Base-by-base conservation (phyloP, 805 yeast species). In the Yarrowia sp. region DNA sequence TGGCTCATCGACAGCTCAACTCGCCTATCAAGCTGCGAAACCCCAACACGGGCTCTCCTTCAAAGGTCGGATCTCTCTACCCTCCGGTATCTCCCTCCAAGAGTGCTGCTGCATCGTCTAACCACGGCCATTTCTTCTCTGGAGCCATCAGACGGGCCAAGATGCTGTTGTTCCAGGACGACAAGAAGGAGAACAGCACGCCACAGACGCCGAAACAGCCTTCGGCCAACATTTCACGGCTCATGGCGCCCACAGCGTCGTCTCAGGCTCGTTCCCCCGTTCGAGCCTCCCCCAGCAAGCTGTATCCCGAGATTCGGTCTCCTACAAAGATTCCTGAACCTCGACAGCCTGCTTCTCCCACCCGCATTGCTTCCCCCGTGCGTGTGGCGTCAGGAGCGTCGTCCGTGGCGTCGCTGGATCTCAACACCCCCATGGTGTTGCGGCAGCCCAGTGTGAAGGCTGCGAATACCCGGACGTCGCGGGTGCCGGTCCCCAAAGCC, bases 171-270 rank as follows among this genome's bases (percentile, higher is more conserved):
- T 55, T 55, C n/a, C 61, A 55, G 13, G 61, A 55, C 39, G 61
- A 55, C 36, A 55, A 55, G 61, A 55, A 55, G 18, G 61, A 55
- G 28, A 38, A 55, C 48, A 15, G 17, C 41, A 28, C 10, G 28
- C 48, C 48, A 8, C 63, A 57, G 22, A 35, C 64, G 9, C 64
- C 64, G 15, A 58, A 44, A 10, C 50, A 33, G n/a, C 31, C 38
- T 15, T n/a, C 47, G 0, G 42, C 50, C 22, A 32, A 33, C 28
- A 43, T 58, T 18, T 58, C 64, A 1, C 39, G 64, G 36, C 51
- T 58, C 18, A 58, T 58, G 64, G 64, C 64, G 5, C 64, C 64
- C 5, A 58, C 64, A 4, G 64, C 64, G 3, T 58, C 64, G 1
- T 43, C 51, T 2, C 32, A 35, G 7, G 64, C 64, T 14, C 39